These are phyloP conservation scores for Mortierella hygrophila DNA, from an alignment of 192 early-diverging fungal species.

Conservation along the genomic window DNA sequence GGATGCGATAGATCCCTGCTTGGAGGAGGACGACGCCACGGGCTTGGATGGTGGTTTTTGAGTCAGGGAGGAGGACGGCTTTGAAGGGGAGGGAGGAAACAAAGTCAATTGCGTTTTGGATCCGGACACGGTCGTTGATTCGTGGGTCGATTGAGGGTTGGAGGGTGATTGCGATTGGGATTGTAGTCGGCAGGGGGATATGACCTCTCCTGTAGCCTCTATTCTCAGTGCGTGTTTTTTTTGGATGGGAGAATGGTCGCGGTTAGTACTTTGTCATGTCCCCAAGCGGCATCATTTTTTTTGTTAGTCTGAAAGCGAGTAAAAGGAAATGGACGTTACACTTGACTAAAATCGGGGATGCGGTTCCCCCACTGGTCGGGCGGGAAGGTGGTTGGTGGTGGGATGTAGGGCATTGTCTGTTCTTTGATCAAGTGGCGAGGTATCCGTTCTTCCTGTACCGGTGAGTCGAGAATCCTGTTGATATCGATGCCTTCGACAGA, in stretches of 20 bases:
- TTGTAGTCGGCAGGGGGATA: slow-evolving; percentile 23
- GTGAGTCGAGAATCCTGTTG: too few relatives aligned
- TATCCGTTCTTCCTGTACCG: background rate
- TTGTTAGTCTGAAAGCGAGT: background rate
- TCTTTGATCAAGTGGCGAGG: background rate
- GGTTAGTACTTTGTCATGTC: background rate
- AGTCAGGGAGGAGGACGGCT: slow-evolving; percentile 1
- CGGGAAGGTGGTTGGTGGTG: slow-evolving; percentile 38
- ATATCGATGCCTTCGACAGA: background rate
- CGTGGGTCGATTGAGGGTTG: slow-evolving; percentile 34
- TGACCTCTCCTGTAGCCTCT: slow-evolving; percentile 44
- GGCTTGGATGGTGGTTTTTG: slow-evolving; percentile 21
- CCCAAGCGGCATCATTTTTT: too few relatives aligned
- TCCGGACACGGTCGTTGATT: slow-evolving; percentile 40
- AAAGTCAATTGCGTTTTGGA: slow-evolving; percentile 41
- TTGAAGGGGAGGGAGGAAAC: slow-evolving; percentile 20
- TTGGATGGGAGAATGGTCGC: too few relatives aligned
- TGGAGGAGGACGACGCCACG: slow-evolving; percentile 32
- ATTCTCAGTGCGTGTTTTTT: background rate
- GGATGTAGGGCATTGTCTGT: slow-evolving; percentile 21
- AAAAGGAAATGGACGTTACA: slow-evolving; percentile 12
- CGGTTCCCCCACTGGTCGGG: slow-evolving; percentile 37
- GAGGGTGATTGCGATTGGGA: slow-evolving; percentile 27
- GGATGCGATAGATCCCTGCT: slow-evolving; percentile 39
- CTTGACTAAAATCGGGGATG: slow-evolving; percentile 48